Evolutionary conservation across 2,329 filamentous ascomycete genomes (phyloP).

Genomic region (Trematosphaeria pertusa): DNA sequence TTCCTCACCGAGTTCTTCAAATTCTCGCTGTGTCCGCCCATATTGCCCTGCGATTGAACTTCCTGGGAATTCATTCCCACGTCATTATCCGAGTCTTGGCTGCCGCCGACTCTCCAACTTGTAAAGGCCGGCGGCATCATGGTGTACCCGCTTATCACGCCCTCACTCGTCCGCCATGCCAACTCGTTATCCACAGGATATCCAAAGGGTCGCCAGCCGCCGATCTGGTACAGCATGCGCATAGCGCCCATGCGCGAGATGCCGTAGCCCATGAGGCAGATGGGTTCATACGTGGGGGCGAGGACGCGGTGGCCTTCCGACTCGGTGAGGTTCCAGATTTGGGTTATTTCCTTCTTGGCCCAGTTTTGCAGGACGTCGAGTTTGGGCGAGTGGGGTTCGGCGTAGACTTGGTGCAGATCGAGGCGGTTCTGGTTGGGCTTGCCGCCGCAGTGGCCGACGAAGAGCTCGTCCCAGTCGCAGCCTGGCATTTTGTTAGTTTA

Average conservation of each 20-base stretch:
- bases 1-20: constrained; percentile 20
- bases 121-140: constrained; percentile 17
- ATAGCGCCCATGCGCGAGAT: constrained; percentile 20
- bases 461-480: constrained; percentile 27
- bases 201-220: constrained; percentile 16
- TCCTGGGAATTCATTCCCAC: constrained; percentile 7
- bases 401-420: constrained; percentile 16
- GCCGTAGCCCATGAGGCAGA: constrained; percentile 20
- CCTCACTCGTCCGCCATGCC: constrained; percentile 11
- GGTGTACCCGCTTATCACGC: constrained; percentile 18
- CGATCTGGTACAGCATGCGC: constrained; percentile 24
- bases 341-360: constrained; percentile 15
- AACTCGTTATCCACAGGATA: constrained; percentile 21
- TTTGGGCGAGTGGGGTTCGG: constrained; percentile 13
- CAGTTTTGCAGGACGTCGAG: constrained; percentile 1
- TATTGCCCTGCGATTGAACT: constrained; percentile 11
- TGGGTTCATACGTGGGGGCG: constrained; percentile 14
- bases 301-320: constrained; percentile 12
- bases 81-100: constrained; percentile 21
- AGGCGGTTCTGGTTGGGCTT: constrained; percentile 16
- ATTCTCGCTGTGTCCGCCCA: constrained; percentile 14
- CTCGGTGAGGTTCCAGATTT: constrained; percentile 18
- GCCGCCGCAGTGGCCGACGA: constrained; percentile 20
- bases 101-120: constrained; percentile 17
- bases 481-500: constrained; percentile 4